phyloP scores from a whole-genome alignment of 1,139 yeast genomes.

The Magnusiomyces tetraspermus region DNA sequence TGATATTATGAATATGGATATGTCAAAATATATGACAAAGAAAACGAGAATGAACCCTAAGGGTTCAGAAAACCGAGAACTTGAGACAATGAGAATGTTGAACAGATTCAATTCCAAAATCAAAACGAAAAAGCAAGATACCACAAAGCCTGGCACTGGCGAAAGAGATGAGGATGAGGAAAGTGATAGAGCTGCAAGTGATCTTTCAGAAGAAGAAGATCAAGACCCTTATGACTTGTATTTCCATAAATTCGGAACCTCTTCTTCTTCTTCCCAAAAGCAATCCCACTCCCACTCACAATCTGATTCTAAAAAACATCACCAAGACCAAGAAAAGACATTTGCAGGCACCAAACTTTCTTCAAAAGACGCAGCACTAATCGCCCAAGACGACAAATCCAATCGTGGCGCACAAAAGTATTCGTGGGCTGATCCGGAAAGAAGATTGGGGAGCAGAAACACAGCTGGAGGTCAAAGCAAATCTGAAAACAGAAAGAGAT shows the following conservation, averaged over 20 bases:
- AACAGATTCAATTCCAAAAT: conserved; percentile 9
- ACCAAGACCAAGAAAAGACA: background rate
- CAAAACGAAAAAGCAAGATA: background rate
- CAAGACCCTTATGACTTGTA: background rate
- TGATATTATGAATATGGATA: background rate
- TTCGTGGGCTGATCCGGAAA: background rate
- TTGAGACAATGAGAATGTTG: conserved; percentile 11
- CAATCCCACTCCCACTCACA: too few species aligned
- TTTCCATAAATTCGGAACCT: background rate
- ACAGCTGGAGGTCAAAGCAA: background rate
- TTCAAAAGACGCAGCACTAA: background rate
- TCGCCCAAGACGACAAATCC: background rate
- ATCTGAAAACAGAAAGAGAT: background rate
- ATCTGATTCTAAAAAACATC: background rate
- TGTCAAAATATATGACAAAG: background rate
- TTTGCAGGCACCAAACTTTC: background rate
- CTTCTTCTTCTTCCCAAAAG: background rate
- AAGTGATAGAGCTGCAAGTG: background rate
- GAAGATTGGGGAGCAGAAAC: background rate
- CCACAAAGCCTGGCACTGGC: background rate
- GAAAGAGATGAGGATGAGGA: background rate
- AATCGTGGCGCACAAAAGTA: background rate
- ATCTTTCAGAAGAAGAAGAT: conserved; percentile 2
- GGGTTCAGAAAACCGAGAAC: conserved; percentile 9
- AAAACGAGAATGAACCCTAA: background rate